Evolutionary conservation across 176 grass and related monocot species (phyloP), one percentile per base, ranked within the genome.

Genomic region (Zea luxurians): DNA sequence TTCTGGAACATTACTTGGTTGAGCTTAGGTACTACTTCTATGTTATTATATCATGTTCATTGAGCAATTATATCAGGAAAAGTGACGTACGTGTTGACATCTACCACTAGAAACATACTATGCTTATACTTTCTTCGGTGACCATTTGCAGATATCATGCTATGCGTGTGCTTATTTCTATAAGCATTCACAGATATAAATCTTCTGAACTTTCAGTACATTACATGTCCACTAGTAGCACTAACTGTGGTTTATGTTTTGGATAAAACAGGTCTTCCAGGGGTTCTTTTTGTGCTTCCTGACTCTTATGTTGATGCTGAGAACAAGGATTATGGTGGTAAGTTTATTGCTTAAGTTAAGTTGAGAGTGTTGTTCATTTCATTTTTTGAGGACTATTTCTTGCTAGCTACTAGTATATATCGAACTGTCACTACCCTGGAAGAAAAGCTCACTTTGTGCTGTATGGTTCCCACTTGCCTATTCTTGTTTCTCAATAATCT

Each of bases 291-390:
- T 84, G 92, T 99, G 49, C 96, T 99, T 89, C 96, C 96, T 12
- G 96, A 99, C 90, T 99, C 92, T 54, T 99, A 99, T 86, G 96
- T 99, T 78, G 96, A 99, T 85, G 83, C 92, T 38, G 92, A 99
- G 66, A 95, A 95, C 72, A 99, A 95, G 83, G 96, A 95, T 9
- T 99, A 99, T 82, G 96, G 96, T 5, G 92, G 92, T 95, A 90
- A 86, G 87, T 4, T 78, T 46, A 53, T 48, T 75, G 5, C 55
- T 70, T 27, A 5, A 37, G 6, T 63, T 3, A 8, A 71, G 20
- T 11, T 20, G 12, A 52, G 15, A 52, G 15, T 77, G 45, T 11
- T 2, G 68, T 70, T 70, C 68, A 47, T 13, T 69, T 49, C 2
- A 2, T 55, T n/a, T 55, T 5, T 52, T 52, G 49, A 52, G n/a